A percentile compares a stretch with the other conserved stretches of the same genome.
phyloP scores from a whole-genome alignment of 768 basidiomycete genomes.

The Leccinum boreale region DNA sequence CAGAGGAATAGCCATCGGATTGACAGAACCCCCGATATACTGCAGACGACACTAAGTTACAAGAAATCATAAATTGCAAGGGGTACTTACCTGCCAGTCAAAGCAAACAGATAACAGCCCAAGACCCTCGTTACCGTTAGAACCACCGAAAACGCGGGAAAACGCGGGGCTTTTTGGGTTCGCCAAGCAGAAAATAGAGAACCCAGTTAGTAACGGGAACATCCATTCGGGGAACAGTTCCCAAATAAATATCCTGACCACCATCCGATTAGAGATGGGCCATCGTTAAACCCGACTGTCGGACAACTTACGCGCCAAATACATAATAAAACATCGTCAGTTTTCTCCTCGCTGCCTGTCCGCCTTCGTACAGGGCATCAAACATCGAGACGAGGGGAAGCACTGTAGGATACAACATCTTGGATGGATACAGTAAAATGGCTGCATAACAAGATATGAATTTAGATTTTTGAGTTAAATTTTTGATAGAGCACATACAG shows the following conservation, averaged over 20 bases:
- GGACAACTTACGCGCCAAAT: constrained; percentile 27
- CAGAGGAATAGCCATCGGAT: constrained; percentile 54
- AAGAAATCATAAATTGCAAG: neutral
- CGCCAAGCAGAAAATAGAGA: constrained; percentile 61
- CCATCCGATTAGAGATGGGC: neutral
- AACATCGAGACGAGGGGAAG: constrained; percentile 25
- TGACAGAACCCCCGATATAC: constrained; percentile 32
- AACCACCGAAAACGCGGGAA: constrained; percentile 59
- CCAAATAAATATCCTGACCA: constrained; percentile 34
- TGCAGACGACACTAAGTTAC: neutral
- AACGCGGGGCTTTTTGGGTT: constrained; percentile 31
- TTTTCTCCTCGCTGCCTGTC: constrained; percentile 37
- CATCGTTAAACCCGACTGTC: constrained; percentile 4
- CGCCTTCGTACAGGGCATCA: constrained; percentile 40
- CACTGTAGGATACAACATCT: constrained; percentile 39
- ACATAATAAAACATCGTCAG: constrained; percentile 30
- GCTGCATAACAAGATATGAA: constrained; percentile 5
- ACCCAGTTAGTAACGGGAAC: constrained; percentile 62
- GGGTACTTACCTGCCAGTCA: constrained; percentile 46
- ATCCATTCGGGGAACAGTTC: constrained; percentile 28
- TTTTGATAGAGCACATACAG: constrained; percentile 26
- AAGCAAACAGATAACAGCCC: constrained; percentile 60
- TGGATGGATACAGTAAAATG: constrained; percentile 41
- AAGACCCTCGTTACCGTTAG: constrained; percentile 64
- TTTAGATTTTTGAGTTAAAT: neutral